Evolutionary conservation across 352 stramenopile genomes (phyloP).

Genomic region (Phytophthora chlamydospora): DNA sequence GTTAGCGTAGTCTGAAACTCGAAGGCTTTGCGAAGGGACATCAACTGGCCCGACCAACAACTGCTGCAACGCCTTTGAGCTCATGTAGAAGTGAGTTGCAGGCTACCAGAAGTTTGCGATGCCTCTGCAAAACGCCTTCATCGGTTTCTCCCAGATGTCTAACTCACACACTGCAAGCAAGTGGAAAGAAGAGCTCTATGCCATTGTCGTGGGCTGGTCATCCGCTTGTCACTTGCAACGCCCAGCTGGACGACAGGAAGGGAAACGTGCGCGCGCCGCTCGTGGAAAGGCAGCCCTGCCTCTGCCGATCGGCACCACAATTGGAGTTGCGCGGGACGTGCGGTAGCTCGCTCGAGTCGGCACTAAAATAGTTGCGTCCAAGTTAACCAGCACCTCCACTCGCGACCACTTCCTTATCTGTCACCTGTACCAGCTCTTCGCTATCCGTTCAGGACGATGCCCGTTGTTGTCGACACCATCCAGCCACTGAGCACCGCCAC

Average conservation of each 20-base stretch:
- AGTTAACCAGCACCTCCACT: neutral
- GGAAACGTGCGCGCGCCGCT: constrained; percentile 7
- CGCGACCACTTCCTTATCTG: constrained; percentile 14
- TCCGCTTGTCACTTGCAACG: constrained; percentile 31
- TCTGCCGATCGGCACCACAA: constrained; percentile 28
- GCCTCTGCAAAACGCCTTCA: constrained; percentile 5
- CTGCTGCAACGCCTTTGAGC: neutral
- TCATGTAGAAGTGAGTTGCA: constrained; percentile 11
- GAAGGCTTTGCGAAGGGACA: constrained; percentile 1
- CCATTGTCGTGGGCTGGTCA: constrained; percentile 27
- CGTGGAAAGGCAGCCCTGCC: constrained; percentile 27
- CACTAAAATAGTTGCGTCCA: constrained; percentile 11
- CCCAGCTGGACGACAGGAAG: constrained; percentile 31
- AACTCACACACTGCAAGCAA: constrained; percentile 1
- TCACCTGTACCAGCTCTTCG: neutral
- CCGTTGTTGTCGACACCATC: constrained; percentile 38
- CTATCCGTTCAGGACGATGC: constrained; percentile 20
- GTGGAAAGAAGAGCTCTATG: constrained; percentile 29
- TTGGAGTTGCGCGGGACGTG: neutral
- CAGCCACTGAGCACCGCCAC: constrained; percentile 29
- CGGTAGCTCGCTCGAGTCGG: neutral
- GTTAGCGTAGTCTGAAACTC: constrained; percentile 2
- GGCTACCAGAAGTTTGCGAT: neutral
- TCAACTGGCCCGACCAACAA: constrained; percentile 9
- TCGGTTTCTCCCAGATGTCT: neutral